These are phyloP conservation scores for Chlorella sp. DNA, from an alignment of 139 green algal species.

Conservation along the genomic window DNA sequence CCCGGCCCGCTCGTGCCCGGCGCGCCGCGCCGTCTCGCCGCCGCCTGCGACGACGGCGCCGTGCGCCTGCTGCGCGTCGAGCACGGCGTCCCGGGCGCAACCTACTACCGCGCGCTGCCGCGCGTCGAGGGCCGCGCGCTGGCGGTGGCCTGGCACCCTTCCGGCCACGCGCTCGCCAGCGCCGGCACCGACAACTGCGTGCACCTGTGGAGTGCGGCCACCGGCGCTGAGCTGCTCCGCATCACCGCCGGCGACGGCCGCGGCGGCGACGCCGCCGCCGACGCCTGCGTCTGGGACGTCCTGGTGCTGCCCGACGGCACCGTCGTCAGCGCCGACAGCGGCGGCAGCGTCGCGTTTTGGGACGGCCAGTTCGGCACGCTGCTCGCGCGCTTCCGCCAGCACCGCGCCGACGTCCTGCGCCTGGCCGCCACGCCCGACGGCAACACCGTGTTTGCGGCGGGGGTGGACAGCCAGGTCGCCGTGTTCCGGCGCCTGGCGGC, in stretches of 20 bases:
- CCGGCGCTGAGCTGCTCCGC: conserved; percentile 65
- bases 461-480: conserved; percentile 77
- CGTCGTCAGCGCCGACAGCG: conserved; percentile 81
- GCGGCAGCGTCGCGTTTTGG: conserved; percentile 83
- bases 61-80: conserved; percentile 77
- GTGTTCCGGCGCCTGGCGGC: conserved; percentile 49
- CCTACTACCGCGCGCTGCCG: conserved; percentile 53
- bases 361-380: conserved; percentile 81
- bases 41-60: conserved; percentile 91
- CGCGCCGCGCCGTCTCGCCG: conserved; percentile 54
- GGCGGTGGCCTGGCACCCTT: conserved; percentile 76
- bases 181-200: conserved; percentile 72
- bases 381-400: conserved; percentile 63
- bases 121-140: conserved; percentile 66
- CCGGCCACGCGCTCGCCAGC: conserved; percentile 55
- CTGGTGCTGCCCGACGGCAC: conserved; percentile 78
- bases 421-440: conserved; percentile 74
- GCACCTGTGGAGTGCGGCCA: conserved; percentile 63
- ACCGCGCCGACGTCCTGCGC: conserved; percentile 82
- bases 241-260: conserved; percentile 60
- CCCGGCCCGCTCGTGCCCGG: background rate
- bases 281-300: conserved; percentile 83
- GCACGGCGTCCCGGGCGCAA: conserved; percentile 46
- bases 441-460: conserved; percentile 78
- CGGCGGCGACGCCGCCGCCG: background rate